A percentile compares a stretch with the other conserved stretches of the same genome.
Evolutionary conservation across 345 rosid genomes (phyloP).

Genomic region (Lenwebbia sp.): DNA sequence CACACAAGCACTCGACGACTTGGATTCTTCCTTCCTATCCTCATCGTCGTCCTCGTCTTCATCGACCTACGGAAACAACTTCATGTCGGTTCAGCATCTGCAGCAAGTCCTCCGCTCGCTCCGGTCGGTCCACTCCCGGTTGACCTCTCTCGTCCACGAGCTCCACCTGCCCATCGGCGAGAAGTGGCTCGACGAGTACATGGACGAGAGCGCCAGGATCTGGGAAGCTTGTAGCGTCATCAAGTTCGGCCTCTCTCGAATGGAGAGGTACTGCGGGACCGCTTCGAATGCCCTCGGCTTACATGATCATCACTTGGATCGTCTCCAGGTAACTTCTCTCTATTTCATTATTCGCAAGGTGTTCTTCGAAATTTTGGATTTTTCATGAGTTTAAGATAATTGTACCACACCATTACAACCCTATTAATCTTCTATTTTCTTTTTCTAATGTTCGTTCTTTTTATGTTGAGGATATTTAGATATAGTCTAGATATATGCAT

Average conservation of each 20-base stretch:
- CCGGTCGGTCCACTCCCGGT: slow-evolving; percentile 36
- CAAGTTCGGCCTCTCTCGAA: slow-evolving; percentile 31
- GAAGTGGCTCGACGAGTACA: slow-evolving; percentile 66
- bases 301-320: slow-evolving; percentile 13
- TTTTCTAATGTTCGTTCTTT: neutral
- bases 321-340: slow-evolving; percentile 29
- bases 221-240: slow-evolving; percentile 53
- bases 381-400: neutral
- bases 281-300: slow-evolving; percentile 19
- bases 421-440: neutral
- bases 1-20: slow-evolving; percentile 31
- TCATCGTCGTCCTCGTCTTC: neutral
- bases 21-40: slow-evolving; percentile 18
- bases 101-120: slow-evolving; percentile 30
- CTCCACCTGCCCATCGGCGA: slow-evolving; percentile 55
- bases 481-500: no score
- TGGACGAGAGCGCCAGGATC: slow-evolving; percentile 59
- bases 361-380: neutral
- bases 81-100: slow-evolving; percentile 42
- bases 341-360: neutral
- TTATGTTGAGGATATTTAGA: no score
- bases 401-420: neutral
- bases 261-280: slow-evolving; percentile 28
- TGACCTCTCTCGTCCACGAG: slow-evolving; percentile 42
- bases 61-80: slow-evolving; percentile 1